Evolutionary conservation across 179 eudicot genomes (phyloP).

Genomic region (Silene noctiflora): DNA sequence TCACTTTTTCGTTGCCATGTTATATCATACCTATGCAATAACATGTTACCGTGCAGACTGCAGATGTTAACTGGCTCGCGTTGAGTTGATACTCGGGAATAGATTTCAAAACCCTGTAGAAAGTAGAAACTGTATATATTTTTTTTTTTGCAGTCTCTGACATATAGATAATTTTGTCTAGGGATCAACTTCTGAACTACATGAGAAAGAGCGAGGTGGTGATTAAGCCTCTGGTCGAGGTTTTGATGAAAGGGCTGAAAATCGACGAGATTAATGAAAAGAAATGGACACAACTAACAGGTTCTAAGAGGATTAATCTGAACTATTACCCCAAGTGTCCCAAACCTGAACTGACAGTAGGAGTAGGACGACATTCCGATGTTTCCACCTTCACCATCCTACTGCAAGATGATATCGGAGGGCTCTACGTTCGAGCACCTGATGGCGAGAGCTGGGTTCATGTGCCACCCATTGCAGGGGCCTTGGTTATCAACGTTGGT

Average conservation of each 20-base stretch:
- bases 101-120: no score
- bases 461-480: slow-evolving; percentile 40
- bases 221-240: slow-evolving; percentile 26
- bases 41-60: no score
- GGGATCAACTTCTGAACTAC: slow-evolving; percentile 42
- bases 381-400: slow-evolving; percentile 50
- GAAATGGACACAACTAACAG: slow-evolving; percentile 35
- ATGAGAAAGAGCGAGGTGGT: slow-evolving; percentile 32
- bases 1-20: no score
- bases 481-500: slow-evolving; percentile 45
- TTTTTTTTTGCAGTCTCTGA: no score
- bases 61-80: no score
- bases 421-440: slow-evolving; percentile 43
- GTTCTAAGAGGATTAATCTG: slow-evolving; percentile 38
- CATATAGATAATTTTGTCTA: slow-evolving; percentile 7
- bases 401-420: slow-evolving; percentile 48
- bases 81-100: no score
- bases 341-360: slow-evolving; percentile 44
- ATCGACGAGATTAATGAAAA: slow-evolving; percentile 25
- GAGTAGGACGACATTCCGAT: slow-evolving; percentile 53
- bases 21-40: no score
- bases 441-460: slow-evolving; percentile 42
- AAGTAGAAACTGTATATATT: no score
- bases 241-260: slow-evolving; percentile 33
- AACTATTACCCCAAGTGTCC: slow-evolving; percentile 49